Base-by-base conservation (phyloP, 2,329 filamentous ascomycete species). In the Sporothrix luriei region DNA sequence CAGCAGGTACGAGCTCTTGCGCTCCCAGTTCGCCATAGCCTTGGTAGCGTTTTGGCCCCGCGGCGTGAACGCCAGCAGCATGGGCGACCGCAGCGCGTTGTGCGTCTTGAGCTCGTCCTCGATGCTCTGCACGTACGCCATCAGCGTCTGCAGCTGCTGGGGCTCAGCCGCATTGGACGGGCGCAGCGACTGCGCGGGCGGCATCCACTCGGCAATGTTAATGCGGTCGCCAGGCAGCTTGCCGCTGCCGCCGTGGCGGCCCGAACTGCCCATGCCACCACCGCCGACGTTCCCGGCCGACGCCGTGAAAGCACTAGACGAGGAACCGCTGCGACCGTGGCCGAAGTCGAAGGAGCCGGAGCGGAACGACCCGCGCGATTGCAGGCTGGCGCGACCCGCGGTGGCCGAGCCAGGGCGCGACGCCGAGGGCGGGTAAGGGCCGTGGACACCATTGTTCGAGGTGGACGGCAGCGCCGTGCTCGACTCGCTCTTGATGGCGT, bases 21-120 rank as follows among this genome's bases (percentile, higher is more conserved):
- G 89, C 82, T 99, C 94, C 94, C 95, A 99, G 79, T 99, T 99
- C 24, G 90, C 85, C 91, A 98, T 94, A 19, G 94, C 93, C 79
- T 91, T 94, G 72, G 83, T 83, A 19, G 90, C 87, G 76, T 98
- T 98, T 49, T 88, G 85, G 72, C 94, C 91, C 40, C 93, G 88
- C 3, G 93, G 91, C 16, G 92, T 93, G 78, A 96, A 98, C 10
- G 95, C 93, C 68, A 97, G 85, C 69, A 94, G 85, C 90, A 98
- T 95, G 2, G 93, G 90, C 70, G 88, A 88, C 74, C 95, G 89
- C 73, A 98, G 84, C 77, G 94, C 91, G 76, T 98, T 97, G 80
- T 99, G 95, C 72, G 86, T 85, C 77, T 92, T 87, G 64, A 98
- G 83, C 75, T 99, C 95, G 14, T 90, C 88, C 76, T 97, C 94